phyloP scores from a whole-genome alignment of 257 asterid species.

The Lycium ferocissimum region DNA sequence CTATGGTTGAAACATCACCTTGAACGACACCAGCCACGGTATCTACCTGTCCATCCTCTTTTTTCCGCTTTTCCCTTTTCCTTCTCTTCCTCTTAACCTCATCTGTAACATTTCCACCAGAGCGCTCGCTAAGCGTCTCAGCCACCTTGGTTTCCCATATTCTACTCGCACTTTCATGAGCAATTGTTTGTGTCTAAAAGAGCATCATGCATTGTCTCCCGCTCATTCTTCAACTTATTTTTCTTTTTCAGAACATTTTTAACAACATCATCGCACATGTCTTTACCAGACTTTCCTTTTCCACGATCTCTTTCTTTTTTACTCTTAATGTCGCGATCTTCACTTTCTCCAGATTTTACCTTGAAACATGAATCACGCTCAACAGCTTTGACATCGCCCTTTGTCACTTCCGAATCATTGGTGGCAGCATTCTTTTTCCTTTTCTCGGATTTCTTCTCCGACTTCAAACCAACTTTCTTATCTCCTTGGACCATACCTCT shows the following conservation, averaged over 20 bases:
- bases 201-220: neutral
- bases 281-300: neutral
- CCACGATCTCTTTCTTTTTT: neutral
- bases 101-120: neutral
- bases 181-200: neutral
- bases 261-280: neutral
- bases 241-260: neutral
- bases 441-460: constrained; percentile 27
- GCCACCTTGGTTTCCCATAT: neutral
- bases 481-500: constrained; percentile 19
- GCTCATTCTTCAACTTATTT: neutral
- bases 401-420: neutral
- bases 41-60: neutral
- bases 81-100: neutral
- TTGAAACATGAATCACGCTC: neutral
- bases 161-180: constrained; percentile 1
- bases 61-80: neutral
- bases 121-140: neutral
- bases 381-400: too few relatives aligned
- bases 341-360: neutral
- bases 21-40: neutral
- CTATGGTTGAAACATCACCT: neutral
- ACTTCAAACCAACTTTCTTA: constrained; percentile 10
- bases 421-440: constrained; percentile 11
- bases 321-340: neutral